Conservation (phyloP, 1,284 basidiomycete species). For the Rhodofomes roseus region DNA sequence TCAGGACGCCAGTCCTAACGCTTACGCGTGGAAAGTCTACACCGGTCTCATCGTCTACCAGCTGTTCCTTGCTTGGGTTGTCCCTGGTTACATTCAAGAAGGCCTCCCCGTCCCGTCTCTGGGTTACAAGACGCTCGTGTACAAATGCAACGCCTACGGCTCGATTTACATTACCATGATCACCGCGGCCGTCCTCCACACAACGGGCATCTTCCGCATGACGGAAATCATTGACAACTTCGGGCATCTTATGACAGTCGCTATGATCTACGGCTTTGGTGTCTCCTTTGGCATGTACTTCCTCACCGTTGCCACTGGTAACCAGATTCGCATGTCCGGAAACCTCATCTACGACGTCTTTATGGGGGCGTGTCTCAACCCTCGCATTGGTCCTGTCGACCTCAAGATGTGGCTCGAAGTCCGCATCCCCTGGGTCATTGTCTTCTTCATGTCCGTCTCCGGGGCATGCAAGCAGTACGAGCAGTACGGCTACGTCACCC, state of each 20-base stretch:
- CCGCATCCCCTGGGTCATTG: constrained; percentile 94
- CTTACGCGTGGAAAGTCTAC: constrained; percentile 88
- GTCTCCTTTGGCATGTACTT: constrained; percentile 82
- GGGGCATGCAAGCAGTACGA: constrained; percentile 97
- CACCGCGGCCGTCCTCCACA: constrained; percentile 77
- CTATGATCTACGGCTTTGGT: constrained; percentile 88
- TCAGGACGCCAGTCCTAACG: constrained; percentile 89
- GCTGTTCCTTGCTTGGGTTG: constrained; percentile 84
- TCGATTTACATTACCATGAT: constrained; percentile 87
- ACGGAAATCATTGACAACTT: constrained; percentile 97
- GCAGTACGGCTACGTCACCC: constrained; percentile 86
- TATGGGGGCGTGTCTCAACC: constrained; percentile 96
- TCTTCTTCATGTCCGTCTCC: constrained; percentile 91
- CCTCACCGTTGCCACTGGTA: constrained; percentile 72
- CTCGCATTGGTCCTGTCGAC: constrained; percentile 90
- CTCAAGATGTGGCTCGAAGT: constrained; percentile 99
- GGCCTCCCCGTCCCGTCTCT: constrained; percentile 92
- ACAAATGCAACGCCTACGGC: constrained; percentile 94
- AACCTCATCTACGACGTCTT: constrained; percentile 94
- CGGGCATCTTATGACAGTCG: constrained; percentile 94
- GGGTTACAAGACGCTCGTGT: constrained; percentile 88
- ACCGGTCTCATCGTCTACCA: constrained; percentile 88
- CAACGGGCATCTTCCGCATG: constrained; percentile 82
- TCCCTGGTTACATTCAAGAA: constrained; percentile 93
- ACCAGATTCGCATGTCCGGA: constrained; percentile 89